These are phyloP conservation scores for Rutstroemia sp. DNA, from an alignment of 2,329 filamentous ascomycete genomes.

Conservation along the genomic window DNA sequence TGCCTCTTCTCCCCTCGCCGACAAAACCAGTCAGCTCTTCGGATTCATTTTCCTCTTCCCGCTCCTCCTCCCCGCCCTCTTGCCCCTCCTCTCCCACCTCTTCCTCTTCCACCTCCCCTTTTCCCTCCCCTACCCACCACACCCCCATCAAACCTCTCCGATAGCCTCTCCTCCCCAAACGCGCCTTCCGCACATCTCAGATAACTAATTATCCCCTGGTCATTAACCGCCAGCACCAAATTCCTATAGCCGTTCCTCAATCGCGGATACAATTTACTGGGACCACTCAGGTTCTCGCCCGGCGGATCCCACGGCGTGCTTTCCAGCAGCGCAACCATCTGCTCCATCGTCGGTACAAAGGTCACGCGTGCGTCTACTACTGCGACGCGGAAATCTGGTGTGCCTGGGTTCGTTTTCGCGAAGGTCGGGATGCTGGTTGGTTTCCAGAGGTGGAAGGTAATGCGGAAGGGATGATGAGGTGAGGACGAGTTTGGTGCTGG, in stretches of 20 bases:
- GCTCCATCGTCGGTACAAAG: constrained; percentile 61
- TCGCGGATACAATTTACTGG: constrained; percentile 60
- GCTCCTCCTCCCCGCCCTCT: constrained; percentile 22
- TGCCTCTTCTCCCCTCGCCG: not conserved
- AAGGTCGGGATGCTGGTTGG: constrained; percentile 52
- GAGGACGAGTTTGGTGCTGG: constrained; percentile 28
- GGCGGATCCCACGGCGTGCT: constrained; percentile 64
- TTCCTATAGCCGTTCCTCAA: constrained; percentile 80
- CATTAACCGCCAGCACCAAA: constrained; percentile 80
- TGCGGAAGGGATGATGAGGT: constrained; percentile 49
- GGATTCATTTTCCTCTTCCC: not conserved
- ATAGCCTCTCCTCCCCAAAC: constrained; percentile 70
- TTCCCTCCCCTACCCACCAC: constrained; percentile 33
- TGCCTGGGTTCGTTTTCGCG: constrained; percentile 69
- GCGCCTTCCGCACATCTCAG: constrained; percentile 71
- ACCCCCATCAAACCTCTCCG: constrained; percentile 45
- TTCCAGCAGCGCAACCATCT: constrained; percentile 65
- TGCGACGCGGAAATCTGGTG: constrained; percentile 77
- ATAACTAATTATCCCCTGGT: constrained; percentile 85
- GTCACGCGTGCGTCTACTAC: constrained; percentile 71
- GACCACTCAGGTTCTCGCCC: constrained; percentile 31
- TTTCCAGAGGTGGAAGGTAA: constrained; percentile 81
- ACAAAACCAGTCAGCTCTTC: not conserved
- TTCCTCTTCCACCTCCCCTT: constrained; percentile 29
- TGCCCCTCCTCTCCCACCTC: constrained; percentile 30